Conservation (phyloP, 1,139 yeast species). For the Wickerhamomyces sp. region DNA sequence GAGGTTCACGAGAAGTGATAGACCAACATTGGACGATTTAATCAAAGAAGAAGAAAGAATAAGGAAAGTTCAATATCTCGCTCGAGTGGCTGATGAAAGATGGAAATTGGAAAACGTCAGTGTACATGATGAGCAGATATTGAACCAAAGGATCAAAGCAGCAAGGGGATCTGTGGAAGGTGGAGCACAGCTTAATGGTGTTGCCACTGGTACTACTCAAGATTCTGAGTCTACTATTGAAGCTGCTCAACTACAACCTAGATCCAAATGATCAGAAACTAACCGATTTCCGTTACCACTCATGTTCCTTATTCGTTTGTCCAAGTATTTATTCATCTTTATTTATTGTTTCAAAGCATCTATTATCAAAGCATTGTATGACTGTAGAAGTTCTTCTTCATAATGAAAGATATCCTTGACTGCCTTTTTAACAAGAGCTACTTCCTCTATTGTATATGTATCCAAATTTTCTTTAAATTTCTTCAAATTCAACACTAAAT, state of each 20-base stretch:
- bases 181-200: background rate
- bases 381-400: slow-evolving; percentile 16
- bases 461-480: slow-evolving; percentile 16
- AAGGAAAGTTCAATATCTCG: slow-evolving; percentile 47
- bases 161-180: slow-evolving; percentile 5
- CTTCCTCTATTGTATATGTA: slow-evolving; percentile 15
- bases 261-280: slow-evolving; percentile 9
- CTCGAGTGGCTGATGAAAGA: slow-evolving; percentile 54
- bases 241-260: slow-evolving; percentile 33
- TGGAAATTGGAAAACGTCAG: slow-evolving; percentile 39
- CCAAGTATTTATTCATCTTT: slow-evolving; percentile 1
- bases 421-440: slow-evolving; percentile 16
- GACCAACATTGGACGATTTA: slow-evolving; percentile 63
- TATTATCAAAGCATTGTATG: slow-evolving; percentile 13
- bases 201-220: background rate
- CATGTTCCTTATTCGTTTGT: background rate
- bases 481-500: slow-evolving; percentile 11
- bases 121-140: slow-evolving; percentile 12
- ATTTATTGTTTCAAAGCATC: slow-evolving; percentile 9
- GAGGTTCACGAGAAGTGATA: slow-evolving; percentile 50
- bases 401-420: slow-evolving; percentile 13
- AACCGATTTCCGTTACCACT: background rate
- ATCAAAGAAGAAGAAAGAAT: slow-evolving; percentile 54
- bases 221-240: slow-evolving; percentile 28
- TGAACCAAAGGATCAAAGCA: slow-evolving; percentile 8